A percentile compares a stretch with the other conserved stretches of the same genome.
Evolutionary conservation across 2,329 filamentous ascomycete species (phyloP).

Genomic region (Cytospora piceae): DNA sequence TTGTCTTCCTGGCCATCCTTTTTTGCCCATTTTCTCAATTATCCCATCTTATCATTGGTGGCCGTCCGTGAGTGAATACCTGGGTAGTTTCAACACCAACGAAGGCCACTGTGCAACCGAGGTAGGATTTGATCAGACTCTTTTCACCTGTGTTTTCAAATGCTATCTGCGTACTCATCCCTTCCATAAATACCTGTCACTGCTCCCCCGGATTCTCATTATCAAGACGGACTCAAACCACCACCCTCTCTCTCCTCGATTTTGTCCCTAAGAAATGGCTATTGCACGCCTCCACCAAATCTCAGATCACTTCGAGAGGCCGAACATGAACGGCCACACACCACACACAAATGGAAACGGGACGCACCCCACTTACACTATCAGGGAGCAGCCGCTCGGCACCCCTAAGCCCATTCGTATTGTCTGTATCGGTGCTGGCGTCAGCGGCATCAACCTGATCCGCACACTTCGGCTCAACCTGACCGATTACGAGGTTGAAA

Average conservation of each 20-base stretch:
- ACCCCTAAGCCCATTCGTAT: slow-evolving; percentile 46
- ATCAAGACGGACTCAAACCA: not conserved
- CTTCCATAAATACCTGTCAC: slow-evolving; percentile 17
- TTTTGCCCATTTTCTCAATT: not conserved
- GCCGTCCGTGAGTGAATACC: slow-evolving; percentile 6
- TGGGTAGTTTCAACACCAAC: not conserved
- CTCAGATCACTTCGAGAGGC: not conserved
- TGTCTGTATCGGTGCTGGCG: slow-evolving; percentile 50
- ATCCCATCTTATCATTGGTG: slow-evolving; percentile 6
- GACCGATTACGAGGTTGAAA: slow-evolving; percentile 48
- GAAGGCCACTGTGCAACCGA: slow-evolving; percentile 3
- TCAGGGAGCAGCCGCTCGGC: slow-evolving; percentile 45
- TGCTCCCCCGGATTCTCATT: not conserved
- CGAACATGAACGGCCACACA: slow-evolving; percentile 19
- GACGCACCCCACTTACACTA: slow-evolving; percentile 37
- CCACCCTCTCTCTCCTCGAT: not conserved
- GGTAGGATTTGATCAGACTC: slow-evolving; percentile 11
- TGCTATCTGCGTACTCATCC: not conserved
- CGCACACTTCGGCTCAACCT: slow-evolving; percentile 50
- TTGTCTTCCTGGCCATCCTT: not conserved
- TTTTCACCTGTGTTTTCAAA: not conserved
- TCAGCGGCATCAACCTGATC: slow-evolving; percentile 50
- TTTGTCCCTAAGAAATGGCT: slow-evolving; percentile 2
- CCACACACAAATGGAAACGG: slow-evolving; percentile 29
- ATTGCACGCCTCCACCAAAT: slow-evolving; percentile 7